These are phyloP conservation scores for Leishmania mexicana DNA, from an alignment of 208 protist genomes.

Conservation along the genomic window DNA sequence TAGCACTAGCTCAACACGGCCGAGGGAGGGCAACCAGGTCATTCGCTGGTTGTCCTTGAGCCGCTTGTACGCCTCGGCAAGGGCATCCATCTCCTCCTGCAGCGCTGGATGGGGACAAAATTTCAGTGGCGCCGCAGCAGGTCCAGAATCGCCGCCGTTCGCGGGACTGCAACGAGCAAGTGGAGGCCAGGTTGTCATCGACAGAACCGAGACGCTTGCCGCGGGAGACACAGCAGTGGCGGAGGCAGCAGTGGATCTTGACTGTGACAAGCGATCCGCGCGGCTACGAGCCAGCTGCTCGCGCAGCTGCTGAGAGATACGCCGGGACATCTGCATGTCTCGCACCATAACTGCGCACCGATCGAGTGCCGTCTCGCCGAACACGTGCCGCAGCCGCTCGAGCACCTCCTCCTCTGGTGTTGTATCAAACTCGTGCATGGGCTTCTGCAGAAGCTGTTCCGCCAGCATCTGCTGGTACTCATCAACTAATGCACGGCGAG, in stretches of 20 bases:
- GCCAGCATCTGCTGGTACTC: constrained; percentile 82
- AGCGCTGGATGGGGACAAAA: constrained; percentile 67
- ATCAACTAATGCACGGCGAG: constrained; percentile 57
- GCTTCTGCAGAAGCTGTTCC: constrained; percentile 65
- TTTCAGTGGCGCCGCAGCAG: constrained; percentile 36
- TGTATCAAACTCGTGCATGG: constrained; percentile 82
- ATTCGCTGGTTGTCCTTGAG: constrained; percentile 71
- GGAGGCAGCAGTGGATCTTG: neutral
- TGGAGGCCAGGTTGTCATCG: constrained; percentile 73
- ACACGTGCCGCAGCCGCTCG: constrained; percentile 84
- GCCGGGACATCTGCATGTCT: constrained; percentile 81
- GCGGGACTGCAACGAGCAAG: constrained; percentile 28
- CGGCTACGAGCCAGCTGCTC: constrained; percentile 22
- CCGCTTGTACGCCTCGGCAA: constrained; percentile 60
- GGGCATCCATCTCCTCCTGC: constrained; percentile 50
- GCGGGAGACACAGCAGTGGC: neutral
- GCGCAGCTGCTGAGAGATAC: constrained; percentile 65
- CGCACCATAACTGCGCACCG: constrained; percentile 85
- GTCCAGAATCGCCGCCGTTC: constrained; percentile 15
- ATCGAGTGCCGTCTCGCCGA: constrained; percentile 75
- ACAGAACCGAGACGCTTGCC: constrained; percentile 71
- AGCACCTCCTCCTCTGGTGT: constrained; percentile 83
- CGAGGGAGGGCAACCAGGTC: constrained; percentile 66
- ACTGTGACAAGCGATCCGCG: neutral
- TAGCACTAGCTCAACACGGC: constrained; percentile 65